Evolutionary conservation across 148 eudicot species (phyloP).

Genomic region (Vaccinium macrocarpon): DNA sequence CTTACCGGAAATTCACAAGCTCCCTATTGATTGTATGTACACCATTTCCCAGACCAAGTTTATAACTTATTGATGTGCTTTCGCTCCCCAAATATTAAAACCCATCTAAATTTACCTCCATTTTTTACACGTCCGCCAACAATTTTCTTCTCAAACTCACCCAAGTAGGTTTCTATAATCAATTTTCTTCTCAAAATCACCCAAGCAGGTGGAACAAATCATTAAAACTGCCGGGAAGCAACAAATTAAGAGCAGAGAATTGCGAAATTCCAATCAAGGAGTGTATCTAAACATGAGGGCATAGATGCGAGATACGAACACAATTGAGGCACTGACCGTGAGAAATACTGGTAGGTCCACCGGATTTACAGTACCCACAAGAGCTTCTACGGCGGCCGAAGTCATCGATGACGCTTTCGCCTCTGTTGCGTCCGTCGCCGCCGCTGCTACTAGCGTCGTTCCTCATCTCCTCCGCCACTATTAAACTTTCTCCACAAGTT

Average conservation of each 20-base stretch:
- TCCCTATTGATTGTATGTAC: neutral
- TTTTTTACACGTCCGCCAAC: neutral
- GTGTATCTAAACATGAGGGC: neutral
- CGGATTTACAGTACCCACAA: slow-evolving; percentile 92
- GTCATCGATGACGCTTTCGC: slow-evolving; percentile 57
- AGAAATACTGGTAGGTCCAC: slow-evolving; percentile 55
- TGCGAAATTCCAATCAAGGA: neutral
- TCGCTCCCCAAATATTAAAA: neutral
- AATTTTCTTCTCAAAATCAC: neutral
- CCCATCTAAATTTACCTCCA: neutral
- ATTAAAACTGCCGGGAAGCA: neutral
- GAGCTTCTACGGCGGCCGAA: slow-evolving; percentile 67
- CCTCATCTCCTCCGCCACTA: slow-evolving; percentile 35
- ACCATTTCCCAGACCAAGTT: neutral
- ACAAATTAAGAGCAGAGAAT: neutral
- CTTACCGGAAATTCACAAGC: neutral
- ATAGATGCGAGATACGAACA: too few relatives aligned
- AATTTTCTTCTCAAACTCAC: neutral
- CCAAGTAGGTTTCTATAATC: neutral
- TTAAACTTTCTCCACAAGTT: neutral
- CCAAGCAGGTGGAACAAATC: neutral
- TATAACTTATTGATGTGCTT: neutral
- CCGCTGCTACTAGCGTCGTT: slow-evolving; percentile 49
- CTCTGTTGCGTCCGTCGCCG: slow-evolving; percentile 18
- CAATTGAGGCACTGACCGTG: slow-evolving; percentile 51